Evolutionary conservation across 495 filamentous ascomycete genomes (phyloP), one percentile per base, ranked within the genome.

Genomic region (Penicillium paradoxum): DNA sequence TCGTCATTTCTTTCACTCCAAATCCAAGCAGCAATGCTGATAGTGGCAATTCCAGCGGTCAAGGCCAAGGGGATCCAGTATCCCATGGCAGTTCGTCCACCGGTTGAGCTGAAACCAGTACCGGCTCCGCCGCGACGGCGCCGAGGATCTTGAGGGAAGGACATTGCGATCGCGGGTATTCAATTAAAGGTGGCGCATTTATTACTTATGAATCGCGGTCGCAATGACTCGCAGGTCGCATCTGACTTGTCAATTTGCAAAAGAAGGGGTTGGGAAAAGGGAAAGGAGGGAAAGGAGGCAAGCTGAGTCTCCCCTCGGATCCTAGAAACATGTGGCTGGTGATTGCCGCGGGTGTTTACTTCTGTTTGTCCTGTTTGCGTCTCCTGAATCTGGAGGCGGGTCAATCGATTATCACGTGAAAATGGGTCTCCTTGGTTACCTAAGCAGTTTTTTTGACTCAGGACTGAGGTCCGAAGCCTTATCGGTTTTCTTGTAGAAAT

Each of bases 51-150:
- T 44, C 90, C 90, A 32, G 92, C 83, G 36, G 91, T 96, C 53
- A 95, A 64, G 45, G 83, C 84, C 39, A 96, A 73, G 49, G 91
- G 91, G 48, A 92, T 79, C 89, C 90, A 96, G 71, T 91, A 90
- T 61, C 85, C 83, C 64, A 88, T 74, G 45, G 85, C 80, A 47
- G 82, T 82, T 60, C 89, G 85, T 60, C 83, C 77, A 32, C 76
- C 71, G n/a, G 72, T 66, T 56, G 79, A 73, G 70, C 73, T 73
- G 70, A 76, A 78, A 39, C 74, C 72, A 50, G 65, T 62, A 62
- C 82, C 78, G 68, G 79, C 77, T 62, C 80, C 81, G 56, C 73
- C 69, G 54, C 73, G 73, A 56, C 81, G 81, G 65, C 76, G 75
- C 52, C 79, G 77, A 60, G 66, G 58, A 62, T 87, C 82, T 69